Base-by-base conservation (phyloP, 331 rosid species). In the Ulmus americana region DNA sequence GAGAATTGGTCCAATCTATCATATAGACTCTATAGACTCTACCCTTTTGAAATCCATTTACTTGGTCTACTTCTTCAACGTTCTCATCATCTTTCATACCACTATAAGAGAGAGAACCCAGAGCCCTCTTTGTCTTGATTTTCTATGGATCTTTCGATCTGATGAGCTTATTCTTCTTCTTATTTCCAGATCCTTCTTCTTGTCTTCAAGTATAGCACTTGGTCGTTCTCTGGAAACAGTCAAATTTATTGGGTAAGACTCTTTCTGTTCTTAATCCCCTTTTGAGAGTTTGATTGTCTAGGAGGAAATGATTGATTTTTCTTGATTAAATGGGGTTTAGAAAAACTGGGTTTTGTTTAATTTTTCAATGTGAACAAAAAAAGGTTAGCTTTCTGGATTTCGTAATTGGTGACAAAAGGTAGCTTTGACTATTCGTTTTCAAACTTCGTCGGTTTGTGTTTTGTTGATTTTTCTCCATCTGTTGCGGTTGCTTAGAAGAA, bases 91-190 rank as follows among this genome's bases (percentile, higher is more conserved):
- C 72, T 51, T 45, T 61, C 58, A 14, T 60, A 64, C 58, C 77
- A 28, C 74, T 8, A 62, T 61, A 74, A 22, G 50, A 46, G 3
- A 44, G 55, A n/a, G 7, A 60, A 5, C 38, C 39, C 69, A 38
- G 10, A 64, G 45, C 45, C 41, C 35, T 28, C 35, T 28, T 28
- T 28, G 35, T 3, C 55, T 76, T 66, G 67, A 63, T 71, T 69
- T 28, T 80, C 62, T 39, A 75, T 82, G 75, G 86, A 88, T 87
- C 88, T 85, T 44, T 73, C 77, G 97, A 90, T 90, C 95, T 82
- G 76, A 70, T 71, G 68, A 71, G 47, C 71, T 64, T 59, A 14
- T 53, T 44, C 64, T 64, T 57, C 55, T 59, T 55, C 35, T 62
- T 62, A 58, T 62, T 42, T 56, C 67, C 75, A 62, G 91, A 85